These are phyloP conservation scores for Rhizoclosmatium sp. DNA, from an alignment of 192 early-diverging fungal species.

Conservation along the genomic window DNA sequence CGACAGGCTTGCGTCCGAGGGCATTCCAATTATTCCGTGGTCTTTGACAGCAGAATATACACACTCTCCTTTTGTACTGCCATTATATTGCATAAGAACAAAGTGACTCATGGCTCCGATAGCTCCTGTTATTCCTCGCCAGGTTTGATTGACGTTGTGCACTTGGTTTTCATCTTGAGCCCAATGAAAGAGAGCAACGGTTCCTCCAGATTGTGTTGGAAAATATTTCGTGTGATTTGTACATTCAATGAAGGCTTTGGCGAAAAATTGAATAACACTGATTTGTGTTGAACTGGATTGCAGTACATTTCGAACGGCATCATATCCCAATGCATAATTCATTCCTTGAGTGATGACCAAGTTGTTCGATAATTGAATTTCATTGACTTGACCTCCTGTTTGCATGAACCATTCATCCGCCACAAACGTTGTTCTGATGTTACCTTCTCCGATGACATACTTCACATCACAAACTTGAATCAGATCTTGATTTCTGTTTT, in stretches of 20 bases:
- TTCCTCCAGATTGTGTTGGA: slow-evolving; percentile 10
- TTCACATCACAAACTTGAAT: background rate
- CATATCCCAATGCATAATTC: background rate
- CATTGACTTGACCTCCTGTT: background rate
- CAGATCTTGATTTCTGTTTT: background rate
- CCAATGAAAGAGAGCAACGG: background rate
- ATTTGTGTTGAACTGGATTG: background rate
- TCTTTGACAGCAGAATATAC: background rate
- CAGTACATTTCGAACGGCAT: background rate
- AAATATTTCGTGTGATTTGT: background rate
- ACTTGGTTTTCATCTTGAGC: background rate
- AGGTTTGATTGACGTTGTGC: slow-evolving; percentile 10
- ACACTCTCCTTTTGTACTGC: background rate
- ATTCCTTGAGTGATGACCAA: background rate
- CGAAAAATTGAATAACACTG: background rate
- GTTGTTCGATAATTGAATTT: background rate
- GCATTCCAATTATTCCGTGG: slow-evolving; percentile 14
- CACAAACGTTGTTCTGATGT: slow-evolving; percentile 11
- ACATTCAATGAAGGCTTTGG: background rate
- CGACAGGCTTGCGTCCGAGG: background rate
- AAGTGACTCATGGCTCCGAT: slow-evolving; percentile 27
- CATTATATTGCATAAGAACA: slow-evolving; percentile 18
- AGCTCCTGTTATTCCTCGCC: background rate
- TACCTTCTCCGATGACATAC: background rate
- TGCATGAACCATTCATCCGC: slow-evolving; percentile 32